Base-by-base conservation (phyloP, 2,329 filamentous ascomycete genomes). In the Didymella segeticola region DNA sequence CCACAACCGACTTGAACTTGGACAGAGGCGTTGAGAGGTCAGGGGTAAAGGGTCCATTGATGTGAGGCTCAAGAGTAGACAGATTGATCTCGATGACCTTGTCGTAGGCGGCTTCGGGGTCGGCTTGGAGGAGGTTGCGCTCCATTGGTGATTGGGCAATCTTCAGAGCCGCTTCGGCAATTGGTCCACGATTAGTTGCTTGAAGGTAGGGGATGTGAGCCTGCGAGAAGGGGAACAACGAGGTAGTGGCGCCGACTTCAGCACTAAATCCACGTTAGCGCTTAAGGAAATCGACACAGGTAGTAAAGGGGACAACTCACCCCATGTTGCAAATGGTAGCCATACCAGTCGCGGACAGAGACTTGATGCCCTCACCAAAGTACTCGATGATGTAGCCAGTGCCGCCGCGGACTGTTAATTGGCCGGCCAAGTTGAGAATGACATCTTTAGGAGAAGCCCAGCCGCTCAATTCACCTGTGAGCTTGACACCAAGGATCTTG, bases 361-460 rank as follows among this genome's bases (percentile, higher is more conserved):
- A 89, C 60, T 96, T 86, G 2, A 98, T 90, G 46, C 95, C 95
- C 26, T 91, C 87, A 0, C 93, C 95, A 64, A 92, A 89, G 74
- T 97, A 97, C 78, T 99, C 95, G 55, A 99, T 90, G 53, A 99
- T 89, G 69, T 86, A 96, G 22, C 95, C 95, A 26, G 95, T 99
- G 37, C 95, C 95, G 60, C 95, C 95, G 50, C 92, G 86, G 36
- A 99, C 95, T 6, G 93, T 98, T 60, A 99, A 82, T 73, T 89
- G 86, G 30, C 95, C 95, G 30, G 93, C 93, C 41, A 99, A 84
- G 64, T 89, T 85, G 54, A 99, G 81, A 70, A 99, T 99, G 50
- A 99, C 86, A 72, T 99, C 95, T 82, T 99, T 99, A 34, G 95
- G 93, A 20, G 91, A 88, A 1, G 91, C 89, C 95, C 95, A 99